Percentiles rank a stretch among this genome's conserved stretches.
Conservation (phyloP, 2,329 filamentous ascomycete species). For the Alternaria burnsii region DNA sequence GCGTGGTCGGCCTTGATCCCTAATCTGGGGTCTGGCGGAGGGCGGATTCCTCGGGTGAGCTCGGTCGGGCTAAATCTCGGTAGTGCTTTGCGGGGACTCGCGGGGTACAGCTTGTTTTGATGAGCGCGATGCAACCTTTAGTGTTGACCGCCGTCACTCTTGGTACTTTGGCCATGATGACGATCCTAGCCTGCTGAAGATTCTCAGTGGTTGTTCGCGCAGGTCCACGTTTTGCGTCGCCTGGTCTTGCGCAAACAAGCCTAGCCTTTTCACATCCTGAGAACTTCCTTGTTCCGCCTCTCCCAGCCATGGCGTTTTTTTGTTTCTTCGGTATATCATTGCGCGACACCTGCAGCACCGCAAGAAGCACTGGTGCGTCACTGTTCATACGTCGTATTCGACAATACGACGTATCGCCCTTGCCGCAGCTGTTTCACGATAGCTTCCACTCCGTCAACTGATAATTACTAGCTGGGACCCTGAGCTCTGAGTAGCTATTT, state of each 20-base stretch:
- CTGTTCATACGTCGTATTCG: neutral
- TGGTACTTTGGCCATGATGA: neutral
- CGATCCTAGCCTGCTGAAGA: neutral
- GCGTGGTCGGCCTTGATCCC: neutral
- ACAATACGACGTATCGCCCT: neutral
- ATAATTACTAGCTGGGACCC: neutral
- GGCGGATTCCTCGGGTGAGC: neutral
- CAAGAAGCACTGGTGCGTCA: neutral
- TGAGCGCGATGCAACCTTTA: neutral
- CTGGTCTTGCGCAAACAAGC: neutral
- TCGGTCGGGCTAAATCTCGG: slow-evolving; percentile 7
- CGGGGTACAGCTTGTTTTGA: slow-evolving; percentile 4
- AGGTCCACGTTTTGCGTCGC: neutral
- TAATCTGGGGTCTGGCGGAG: neutral
- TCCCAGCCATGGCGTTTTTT: neutral
- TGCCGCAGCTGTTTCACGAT: no score
- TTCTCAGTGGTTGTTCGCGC: neutral
- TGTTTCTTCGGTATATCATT: neutral
- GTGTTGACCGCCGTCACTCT: neutral
- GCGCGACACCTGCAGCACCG: no score
- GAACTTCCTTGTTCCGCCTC: neutral
- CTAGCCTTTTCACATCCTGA: neutral
- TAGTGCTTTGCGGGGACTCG: slow-evolving; percentile 6
- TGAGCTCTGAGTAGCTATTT: neutral
- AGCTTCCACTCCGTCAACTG: neutral